Evolutionary conservation across 2,329 filamentous ascomycete genomes (phyloP), one percentile per base, ranked within the genome.

Genomic region (Stemphylium beticola): DNA sequence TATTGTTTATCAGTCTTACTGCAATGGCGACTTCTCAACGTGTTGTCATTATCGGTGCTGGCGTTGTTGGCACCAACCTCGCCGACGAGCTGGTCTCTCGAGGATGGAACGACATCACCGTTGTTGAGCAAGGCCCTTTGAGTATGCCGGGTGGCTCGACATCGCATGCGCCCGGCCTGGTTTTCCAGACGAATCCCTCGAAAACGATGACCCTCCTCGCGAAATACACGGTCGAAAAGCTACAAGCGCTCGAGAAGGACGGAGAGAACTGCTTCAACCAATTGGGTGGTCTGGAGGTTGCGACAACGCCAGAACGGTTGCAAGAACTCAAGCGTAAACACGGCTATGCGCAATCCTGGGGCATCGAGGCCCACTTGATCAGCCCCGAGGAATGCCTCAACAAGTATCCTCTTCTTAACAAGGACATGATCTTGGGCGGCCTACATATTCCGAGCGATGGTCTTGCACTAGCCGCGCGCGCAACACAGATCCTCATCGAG

Each of bases 71-170:
- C 41, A 80, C 81, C 53, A 88, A 88, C 55, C 73, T 88, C 43
- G 85, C 85, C 43, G 85, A 88, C 62, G 85, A 88, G 78, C 80
- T 88, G 64, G 79, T 85, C 61, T 78, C 79, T 20, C 81, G 84
- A 64, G 86, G 86, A 76, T 88, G 85, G 85, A 81, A 69, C 49
- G 73, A 87, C 68, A 85, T 88, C 69, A 87, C 85, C 15, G 85
- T 88, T 44, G 74, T 88, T 58, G 85, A 88, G 60, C 85, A 88
- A 69, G 85, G 85, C 0, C 85, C 85, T 2, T 69, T 88, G 59
- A 74, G 78, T 53, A 82, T 87, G 79, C 85, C 85, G 0, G 85
- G 86, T 22, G 85, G 85, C 39, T 88, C 86, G 24, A 87, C 86
- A 6, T 87, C 85, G 6, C 85, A 88, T 59, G 85, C 85, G 4